Evolutionary conservation across 2,329 filamentous ascomycete species (phyloP), one percentile per base, ranked within the genome.

Genomic region (Cyphellophora europaea): DNA sequence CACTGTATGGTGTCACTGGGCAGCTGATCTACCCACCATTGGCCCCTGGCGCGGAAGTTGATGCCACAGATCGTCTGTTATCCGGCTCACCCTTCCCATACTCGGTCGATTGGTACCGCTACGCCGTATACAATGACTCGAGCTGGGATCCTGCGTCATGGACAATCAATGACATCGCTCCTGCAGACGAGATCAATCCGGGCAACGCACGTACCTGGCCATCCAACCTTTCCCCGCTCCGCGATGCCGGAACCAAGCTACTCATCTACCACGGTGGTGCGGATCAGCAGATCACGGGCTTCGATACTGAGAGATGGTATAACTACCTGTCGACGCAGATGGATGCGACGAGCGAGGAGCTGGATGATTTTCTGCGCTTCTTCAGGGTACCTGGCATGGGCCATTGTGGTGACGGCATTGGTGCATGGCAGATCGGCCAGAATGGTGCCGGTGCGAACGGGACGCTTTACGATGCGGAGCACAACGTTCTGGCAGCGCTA

Each of bases 381-480:
- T 74, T 74, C 47, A 56, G 55, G 13, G 60, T 75, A n/a, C 69
- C 69, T 0, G 72, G 71, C 0, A 69, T 73, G 66, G 54, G 53
- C 6, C 70, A 74, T 49, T 74, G 71, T n/a, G 8, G 8, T n/a
- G 21, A n/a, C n/a, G 21, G 21, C 8, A 25, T 25, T n/a, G 36
- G 35, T 17, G 31, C 31, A 13, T 19, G 17, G 16, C 14, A 23
- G 10, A 23, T 33, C 19, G 31, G 38, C 13, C 34, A 40, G 8
- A 34, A 30, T 10, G 21, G 30, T 3, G 32, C 37, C 5, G 29
- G 12, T 13, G 21, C 21, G n/a, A 25, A 25, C 8, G 21, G 21
- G 8, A n/a, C n/a, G 21, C 21, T 17, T 6, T 42, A 39, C 21
- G 49, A 57, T n/a, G 49, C 56, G 2, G 50, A 59, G 23, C 54